A percentile compares a stretch with the other conserved stretches of the same genome.
phyloP scores from a whole-genome alignment of 2,329 filamentous ascomycete genomes.

The Aplosporella prunicola region DNA sequence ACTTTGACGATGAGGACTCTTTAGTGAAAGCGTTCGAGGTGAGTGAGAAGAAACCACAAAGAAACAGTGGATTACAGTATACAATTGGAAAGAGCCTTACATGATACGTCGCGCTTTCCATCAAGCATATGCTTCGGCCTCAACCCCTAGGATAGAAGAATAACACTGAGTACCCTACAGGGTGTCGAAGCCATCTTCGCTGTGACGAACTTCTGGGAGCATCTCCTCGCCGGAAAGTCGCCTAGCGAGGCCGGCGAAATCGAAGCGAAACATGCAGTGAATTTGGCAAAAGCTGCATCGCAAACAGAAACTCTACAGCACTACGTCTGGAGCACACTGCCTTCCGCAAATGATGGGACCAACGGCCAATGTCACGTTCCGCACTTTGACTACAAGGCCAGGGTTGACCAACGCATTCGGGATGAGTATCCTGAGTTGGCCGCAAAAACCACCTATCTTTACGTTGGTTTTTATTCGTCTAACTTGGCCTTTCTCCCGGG shows the following conservation, averaged over 20 bases:
- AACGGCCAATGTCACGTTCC: conserved; percentile 27
- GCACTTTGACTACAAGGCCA: conserved; percentile 37
- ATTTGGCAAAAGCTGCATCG: conserved; percentile 34
- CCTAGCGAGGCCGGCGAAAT: conserved; percentile 26
- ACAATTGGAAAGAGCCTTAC: background rate
- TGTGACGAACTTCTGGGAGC: conserved; percentile 15
- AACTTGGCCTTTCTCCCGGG: conserved; percentile 23
- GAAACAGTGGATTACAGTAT: too few species aligned
- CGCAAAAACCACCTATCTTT: conserved; percentile 21
- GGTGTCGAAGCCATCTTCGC: conserved; percentile 14
- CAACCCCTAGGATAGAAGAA: too few species aligned
- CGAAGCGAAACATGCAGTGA: conserved; percentile 34
- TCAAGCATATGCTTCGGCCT: conserved; percentile 3
- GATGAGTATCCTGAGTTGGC: conserved; percentile 20
- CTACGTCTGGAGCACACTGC: conserved; percentile 40
- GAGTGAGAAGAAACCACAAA: background rate
- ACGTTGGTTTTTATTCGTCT: conserved; percentile 22
- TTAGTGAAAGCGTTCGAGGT: conserved; percentile 13
- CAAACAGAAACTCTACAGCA: conserved; percentile 30
- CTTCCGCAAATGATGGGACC: conserved; percentile 24
- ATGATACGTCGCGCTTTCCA: too few species aligned
- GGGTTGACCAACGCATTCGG: conserved; percentile 34
- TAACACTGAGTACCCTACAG: too few species aligned
- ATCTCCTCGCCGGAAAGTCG: conserved; percentile 19
- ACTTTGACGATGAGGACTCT: conserved; percentile 13